A percentile compares a stretch with the other conserved stretches of the same genome.
Evolutionary conservation across 2,329 filamentous ascomycete genomes (phyloP).

Genomic region (Aspergillus neotritici): DNA sequence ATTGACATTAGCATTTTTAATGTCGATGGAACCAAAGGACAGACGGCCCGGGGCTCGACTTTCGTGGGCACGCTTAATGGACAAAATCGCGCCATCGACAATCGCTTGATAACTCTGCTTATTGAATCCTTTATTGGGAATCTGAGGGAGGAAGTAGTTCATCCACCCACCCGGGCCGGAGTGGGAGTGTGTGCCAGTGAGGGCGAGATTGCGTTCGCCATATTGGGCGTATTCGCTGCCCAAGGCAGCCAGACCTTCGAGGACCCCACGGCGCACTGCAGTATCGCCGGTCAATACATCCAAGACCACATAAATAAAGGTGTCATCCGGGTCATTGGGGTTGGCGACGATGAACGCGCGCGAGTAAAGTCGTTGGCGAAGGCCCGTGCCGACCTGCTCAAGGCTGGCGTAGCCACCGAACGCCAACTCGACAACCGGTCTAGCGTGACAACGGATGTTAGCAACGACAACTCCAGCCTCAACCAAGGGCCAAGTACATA

Average conservation of each 20-base stretch:
- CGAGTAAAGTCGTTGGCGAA: slow-evolving; percentile 82
- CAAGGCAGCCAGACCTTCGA: slow-evolving; percentile 64
- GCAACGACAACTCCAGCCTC: background rate
- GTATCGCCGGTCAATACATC: slow-evolving; percentile 87
- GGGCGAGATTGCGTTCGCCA: slow-evolving; percentile 71
- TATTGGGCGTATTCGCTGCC: slow-evolving; percentile 71
- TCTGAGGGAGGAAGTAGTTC: slow-evolving; percentile 88
- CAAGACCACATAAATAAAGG: slow-evolving; percentile 81
- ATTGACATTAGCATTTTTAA: slow-evolving; percentile 78
- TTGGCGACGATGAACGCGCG: slow-evolving; percentile 83
- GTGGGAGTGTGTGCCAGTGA: slow-evolving; percentile 91
- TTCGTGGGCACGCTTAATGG: slow-evolving; percentile 75
- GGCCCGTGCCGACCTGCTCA: slow-evolving; percentile 73
- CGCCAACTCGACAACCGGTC: slow-evolving; percentile 82
- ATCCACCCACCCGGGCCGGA: slow-evolving; percentile 87
- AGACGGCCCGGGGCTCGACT: slow-evolving; percentile 64
- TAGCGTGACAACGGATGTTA: slow-evolving; percentile 20
- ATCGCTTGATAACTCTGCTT: slow-evolving; percentile 84
- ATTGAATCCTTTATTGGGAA: slow-evolving; percentile 81
- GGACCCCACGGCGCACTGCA: slow-evolving; percentile 77
- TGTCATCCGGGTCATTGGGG: slow-evolving; percentile 58
- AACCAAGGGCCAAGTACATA: slow-evolving; percentile 25
- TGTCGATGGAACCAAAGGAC: slow-evolving; percentile 62
- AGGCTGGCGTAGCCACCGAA: slow-evolving; percentile 88
- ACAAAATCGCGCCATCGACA: slow-evolving; percentile 75